Evolutionary conservation across 768 basidiomycete species (phyloP), one percentile per base, ranked within the genome.

Genomic region (Pulveroboletus frians): DNA sequence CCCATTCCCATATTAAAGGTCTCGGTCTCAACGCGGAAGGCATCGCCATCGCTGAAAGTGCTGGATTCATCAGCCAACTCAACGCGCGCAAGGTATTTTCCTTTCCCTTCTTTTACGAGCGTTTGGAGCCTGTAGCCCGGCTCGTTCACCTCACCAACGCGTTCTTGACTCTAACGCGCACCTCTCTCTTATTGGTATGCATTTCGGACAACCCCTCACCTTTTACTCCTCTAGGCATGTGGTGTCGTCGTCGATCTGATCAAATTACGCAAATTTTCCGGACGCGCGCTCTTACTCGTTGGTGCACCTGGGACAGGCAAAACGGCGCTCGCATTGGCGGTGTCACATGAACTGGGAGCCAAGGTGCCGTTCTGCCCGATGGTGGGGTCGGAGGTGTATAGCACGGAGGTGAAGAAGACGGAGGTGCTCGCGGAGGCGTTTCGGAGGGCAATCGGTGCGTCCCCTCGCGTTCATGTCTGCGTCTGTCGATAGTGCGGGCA

Each of bases 321-420:
- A 73, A 99, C 96, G 0, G 96, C 96, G 0, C 80, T 98, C 23
- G 94, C 96, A 2, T 70, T 98, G n/a, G 96, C 92, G 0, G 80
- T 98, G 23, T 86, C 92, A 6, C 94, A 97, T 51, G 96, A 98
- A 60, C 78, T 99, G 0, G 96, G 96, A 0, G 72, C 79, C 18
- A 96, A 96, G 61, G 94, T 97, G 1, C 96, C 96, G 0, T 98
- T 99, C 66, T 97, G 95, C 67, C 92, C 93, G 5, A 97, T 97
- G 92, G 96, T 98, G 37, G 96, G 96, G 0, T 88, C 85, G 17
- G 96, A 99, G 69, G 96, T 98, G 52, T 98, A 96, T 65, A 90
- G 85, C 35, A 84, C 89, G 3, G 95, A 98, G 69, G 93, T 99
- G 49, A 98, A 98, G 75, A 99, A 99, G 78, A 98, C 96, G 2